A percentile compares a stretch with the other conserved stretches of the same genome.
These are phyloP conservation scores for Phragmites australis DNA, from an alignment of 176 grass and related monocot species.

Conservation along the genomic window DNA sequence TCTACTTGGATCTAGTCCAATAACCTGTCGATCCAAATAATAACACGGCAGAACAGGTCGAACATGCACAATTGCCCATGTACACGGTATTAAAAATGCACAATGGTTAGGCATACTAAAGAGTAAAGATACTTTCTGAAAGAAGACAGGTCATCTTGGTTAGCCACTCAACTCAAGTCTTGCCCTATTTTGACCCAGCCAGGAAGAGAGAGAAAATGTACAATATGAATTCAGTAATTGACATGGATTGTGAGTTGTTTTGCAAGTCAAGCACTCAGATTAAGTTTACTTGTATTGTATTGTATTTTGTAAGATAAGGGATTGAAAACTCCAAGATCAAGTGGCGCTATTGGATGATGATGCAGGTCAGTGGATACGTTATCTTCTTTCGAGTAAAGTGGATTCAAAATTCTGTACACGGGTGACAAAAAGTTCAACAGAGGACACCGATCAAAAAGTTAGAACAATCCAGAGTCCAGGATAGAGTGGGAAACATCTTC, in stretches of 20 bases:
- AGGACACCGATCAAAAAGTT: not conserved
- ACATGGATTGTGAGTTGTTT: not conserved
- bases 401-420: no score
- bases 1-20: constrained; percentile 27
- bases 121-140: not conserved
- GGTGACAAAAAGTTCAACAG: not conserved
- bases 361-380: not conserved
- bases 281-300: not conserved
- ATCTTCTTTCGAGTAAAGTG: no score
- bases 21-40: constrained; percentile 7
- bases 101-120: constrained; percentile 15
- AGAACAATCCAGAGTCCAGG: not conserved
- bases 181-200: not conserved
- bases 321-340: not conserved
- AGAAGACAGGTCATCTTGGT: not conserved
- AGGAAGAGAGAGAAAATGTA: not conserved
- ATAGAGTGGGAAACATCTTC: not conserved
- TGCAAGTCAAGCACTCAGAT: not conserved
- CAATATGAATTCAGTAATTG: not conserved
- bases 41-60: not conserved
- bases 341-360: not conserved
- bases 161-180: not conserved
- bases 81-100: not conserved
- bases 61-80: not conserved
- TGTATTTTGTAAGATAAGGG: not conserved